Conservation (phyloP, 176 grass and related monocot species). For the Poa pratensis region DNA sequence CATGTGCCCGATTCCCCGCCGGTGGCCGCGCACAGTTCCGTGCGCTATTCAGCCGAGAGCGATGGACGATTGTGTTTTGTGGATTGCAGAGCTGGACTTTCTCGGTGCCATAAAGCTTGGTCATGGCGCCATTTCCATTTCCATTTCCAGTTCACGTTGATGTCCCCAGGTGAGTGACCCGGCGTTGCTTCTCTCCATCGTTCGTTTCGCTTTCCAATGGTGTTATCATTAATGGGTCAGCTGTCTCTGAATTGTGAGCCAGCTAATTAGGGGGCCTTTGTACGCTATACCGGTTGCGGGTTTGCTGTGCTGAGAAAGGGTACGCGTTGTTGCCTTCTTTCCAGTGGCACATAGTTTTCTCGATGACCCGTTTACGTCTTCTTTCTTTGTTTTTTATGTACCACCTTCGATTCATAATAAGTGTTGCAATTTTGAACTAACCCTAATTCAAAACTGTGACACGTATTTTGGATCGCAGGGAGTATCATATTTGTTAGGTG, state of each 20-base stretch:
- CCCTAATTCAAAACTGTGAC: too few relatives aligned
- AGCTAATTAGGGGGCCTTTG: conserved; percentile 26
- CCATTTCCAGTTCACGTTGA: neutral
- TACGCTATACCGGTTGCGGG: neutral
- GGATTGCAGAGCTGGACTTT: neutral
- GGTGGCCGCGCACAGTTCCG: neutral
- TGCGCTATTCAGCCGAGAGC: neutral
- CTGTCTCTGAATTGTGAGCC: conserved; percentile 30
- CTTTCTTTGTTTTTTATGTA: too few relatives aligned
- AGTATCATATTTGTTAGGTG: too few relatives aligned
- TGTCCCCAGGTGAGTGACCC: neutral
- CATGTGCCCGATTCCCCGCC: conserved; percentile 33
- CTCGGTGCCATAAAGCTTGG: neutral
- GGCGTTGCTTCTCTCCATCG: neutral
- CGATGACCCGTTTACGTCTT: neutral
- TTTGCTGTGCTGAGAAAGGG: neutral
- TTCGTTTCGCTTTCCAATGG: neutral
- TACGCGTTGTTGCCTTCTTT: neutral
- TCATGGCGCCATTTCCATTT: neutral
- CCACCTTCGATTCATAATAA: too few relatives aligned
- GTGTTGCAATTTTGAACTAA: too few relatives aligned
- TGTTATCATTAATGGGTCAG: conserved; percentile 11
- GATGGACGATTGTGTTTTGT: neutral
- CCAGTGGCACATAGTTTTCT: neutral
- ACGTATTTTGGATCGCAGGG: too few relatives aligned